These are phyloP conservation scores for Trametes villosa DNA, from an alignment of 768 basidiomycete species.

Conservation along the genomic window DNA sequence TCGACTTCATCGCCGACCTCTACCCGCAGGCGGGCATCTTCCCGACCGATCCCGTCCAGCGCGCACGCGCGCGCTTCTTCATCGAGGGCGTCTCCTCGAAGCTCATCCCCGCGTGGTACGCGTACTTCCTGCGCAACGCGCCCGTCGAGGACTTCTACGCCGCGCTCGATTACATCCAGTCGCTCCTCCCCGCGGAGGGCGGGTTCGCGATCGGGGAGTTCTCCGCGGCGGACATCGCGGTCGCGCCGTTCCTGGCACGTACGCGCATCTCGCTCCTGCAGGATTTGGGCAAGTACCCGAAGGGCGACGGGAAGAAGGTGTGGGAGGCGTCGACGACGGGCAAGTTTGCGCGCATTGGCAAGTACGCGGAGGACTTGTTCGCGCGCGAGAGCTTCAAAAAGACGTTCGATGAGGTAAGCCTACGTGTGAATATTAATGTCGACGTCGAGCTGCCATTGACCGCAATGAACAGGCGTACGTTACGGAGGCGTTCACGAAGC, in stretches of 20 bases:
- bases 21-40: constrained; percentile 52
- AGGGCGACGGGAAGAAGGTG: constrained; percentile 51
- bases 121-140: constrained; percentile 42
- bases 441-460: background rate
- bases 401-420: constrained; percentile 59
- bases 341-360: constrained; percentile 53
- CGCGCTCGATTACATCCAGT: constrained; percentile 53
- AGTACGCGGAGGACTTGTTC: constrained; percentile 53
- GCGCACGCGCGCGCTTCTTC: constrained; percentile 67
- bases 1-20: constrained; percentile 70
- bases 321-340: constrained; percentile 43
- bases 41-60: constrained; percentile 57
- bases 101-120: constrained; percentile 44
- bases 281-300: constrained; percentile 55
- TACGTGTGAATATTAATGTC: no score
- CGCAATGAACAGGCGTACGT: constrained; percentile 23
- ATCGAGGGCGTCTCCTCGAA: constrained; percentile 57
- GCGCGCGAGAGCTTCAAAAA: constrained; percentile 56
- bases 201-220: constrained; percentile 51
- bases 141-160: constrained; percentile 46
- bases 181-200: constrained; percentile 51
- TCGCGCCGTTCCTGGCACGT: constrained; percentile 66
- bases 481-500: constrained; percentile 21
- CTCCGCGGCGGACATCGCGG: constrained; percentile 65
- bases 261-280: constrained; percentile 48